Evolutionary conservation across 208 protist species (phyloP).

Genomic region (Dictyostelium gargantuum): DNA sequence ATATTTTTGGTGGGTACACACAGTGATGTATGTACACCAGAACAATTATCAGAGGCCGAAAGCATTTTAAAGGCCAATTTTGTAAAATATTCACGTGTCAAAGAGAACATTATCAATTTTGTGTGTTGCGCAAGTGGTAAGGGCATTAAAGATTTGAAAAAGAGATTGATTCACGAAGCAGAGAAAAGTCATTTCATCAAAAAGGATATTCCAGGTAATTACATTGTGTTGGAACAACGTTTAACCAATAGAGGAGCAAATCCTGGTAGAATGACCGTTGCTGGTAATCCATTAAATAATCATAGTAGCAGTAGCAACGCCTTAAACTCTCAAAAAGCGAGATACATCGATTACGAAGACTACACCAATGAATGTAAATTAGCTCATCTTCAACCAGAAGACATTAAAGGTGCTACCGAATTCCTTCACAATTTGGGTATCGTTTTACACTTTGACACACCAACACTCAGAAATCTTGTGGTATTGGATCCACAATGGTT

Average conservation of each 20-base stretch:
- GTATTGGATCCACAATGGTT: conserved; percentile 75
- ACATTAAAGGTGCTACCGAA: background rate
- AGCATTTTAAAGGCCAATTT: conserved; percentile 15
- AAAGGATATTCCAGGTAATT: conserved; percentile 55
- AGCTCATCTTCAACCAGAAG: background rate
- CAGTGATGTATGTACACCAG: conserved; percentile 39
- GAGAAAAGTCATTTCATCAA: conserved; percentile 12
- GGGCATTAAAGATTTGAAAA: conserved; percentile 50
- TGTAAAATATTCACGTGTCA: conserved; percentile 1
- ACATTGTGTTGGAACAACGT: conserved; percentile 38
- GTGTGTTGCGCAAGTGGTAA: conserved; percentile 30
- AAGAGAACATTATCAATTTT: conserved; percentile 17
- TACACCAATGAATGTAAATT: background rate
- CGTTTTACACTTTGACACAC: conserved; percentile 26
- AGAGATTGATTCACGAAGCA: background rate
- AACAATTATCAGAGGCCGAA: conserved; percentile 3
- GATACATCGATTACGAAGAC: conserved; percentile 23
- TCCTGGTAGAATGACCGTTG: background rate
- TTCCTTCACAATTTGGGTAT: conserved; percentile 52
- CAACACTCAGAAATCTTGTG: conserved; percentile 38
- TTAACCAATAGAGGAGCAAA: conserved; percentile 32
- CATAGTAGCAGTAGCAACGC: background rate
- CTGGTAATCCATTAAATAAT: background rate
- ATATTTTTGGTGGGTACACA: conserved; percentile 58
- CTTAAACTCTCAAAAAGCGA: background rate